A percentile compares a stretch with the other conserved stretches of the same genome.
Conservation (phyloP, 371 early-diverging fungal species). For the Syncephalastrum contaminatum region DNA sequence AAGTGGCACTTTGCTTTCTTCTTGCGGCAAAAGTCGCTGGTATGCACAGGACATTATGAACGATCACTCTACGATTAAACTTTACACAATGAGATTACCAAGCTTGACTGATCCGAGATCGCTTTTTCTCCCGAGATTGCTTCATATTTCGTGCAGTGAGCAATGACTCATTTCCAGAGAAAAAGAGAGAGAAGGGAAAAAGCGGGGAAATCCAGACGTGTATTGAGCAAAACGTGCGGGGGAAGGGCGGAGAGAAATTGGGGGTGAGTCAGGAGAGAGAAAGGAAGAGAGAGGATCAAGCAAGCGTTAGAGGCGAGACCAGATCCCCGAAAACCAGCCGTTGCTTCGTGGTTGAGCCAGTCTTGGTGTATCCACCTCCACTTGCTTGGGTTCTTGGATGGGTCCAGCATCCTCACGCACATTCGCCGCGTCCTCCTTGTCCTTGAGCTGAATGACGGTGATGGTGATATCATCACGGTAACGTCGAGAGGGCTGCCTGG, state of each 20-base stretch:
- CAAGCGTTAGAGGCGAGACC: slow-evolving; percentile 29
- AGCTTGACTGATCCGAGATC: slow-evolving; percentile 19
- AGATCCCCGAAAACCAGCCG: slow-evolving; percentile 36
- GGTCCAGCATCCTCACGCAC: slow-evolving; percentile 25
- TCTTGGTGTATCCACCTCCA: slow-evolving; percentile 25
- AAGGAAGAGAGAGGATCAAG: neutral
- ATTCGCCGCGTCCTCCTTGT: slow-evolving; percentile 6
- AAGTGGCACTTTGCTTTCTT: slow-evolving; percentile 37
- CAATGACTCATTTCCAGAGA: no score
- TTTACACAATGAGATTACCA: slow-evolving; percentile 13
- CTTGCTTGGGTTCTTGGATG: slow-evolving; percentile 24
- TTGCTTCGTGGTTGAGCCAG: slow-evolving; percentile 16
- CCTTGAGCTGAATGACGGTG: slow-evolving; percentile 75
- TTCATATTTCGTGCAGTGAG: no score
- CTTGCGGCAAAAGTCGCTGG: slow-evolving; percentile 35
- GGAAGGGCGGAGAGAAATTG: neutral
- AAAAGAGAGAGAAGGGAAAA: no score
- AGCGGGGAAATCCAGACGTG: no score
- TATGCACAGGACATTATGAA: neutral
- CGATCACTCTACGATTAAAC: neutral
- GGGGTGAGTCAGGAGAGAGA: slow-evolving; percentile 1
- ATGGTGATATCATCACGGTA: slow-evolving; percentile 95
- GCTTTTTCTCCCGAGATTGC: no score
- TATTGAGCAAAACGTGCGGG: no score
- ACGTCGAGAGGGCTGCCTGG: slow-evolving; percentile 56